phyloP scores from a whole-genome alignment of 169 alveolate species.

The Hepatocystis sp. region DNA sequence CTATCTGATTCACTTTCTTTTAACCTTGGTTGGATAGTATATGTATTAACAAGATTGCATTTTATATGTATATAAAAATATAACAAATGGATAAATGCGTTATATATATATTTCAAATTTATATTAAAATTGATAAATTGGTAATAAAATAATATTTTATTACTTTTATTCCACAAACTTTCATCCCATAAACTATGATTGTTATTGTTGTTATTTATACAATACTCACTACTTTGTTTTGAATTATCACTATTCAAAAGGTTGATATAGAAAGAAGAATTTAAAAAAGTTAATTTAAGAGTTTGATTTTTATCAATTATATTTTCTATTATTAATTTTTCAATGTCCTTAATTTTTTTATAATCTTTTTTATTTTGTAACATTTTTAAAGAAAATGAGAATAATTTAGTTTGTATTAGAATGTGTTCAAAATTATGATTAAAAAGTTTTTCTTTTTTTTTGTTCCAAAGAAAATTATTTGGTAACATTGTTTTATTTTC shows the following conservation, averaged over 20 bases:
- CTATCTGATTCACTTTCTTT: not conserved
- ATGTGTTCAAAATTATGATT: constrained; percentile 12
- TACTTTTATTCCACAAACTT: constrained; percentile 1
- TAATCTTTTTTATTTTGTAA: constrained; percentile 18
- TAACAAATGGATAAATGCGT: constrained; percentile 28
- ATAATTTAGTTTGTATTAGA: constrained; percentile 61
- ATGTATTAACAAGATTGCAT: no score
- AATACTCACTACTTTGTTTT: no score
- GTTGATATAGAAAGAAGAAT: no score
- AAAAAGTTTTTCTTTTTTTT: constrained; percentile 8
- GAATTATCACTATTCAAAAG: no score
- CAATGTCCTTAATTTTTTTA: constrained; percentile 10
- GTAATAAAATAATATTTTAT: constrained; percentile 39
- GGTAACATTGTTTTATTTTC: not conserved
- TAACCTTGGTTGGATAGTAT: not conserved
- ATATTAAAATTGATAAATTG: constrained; percentile 64
- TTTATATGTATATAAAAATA: constrained; percentile 37
- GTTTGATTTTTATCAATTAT: constrained; percentile 13
- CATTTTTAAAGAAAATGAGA: constrained; percentile 41
- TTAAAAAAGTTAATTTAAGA: no score
- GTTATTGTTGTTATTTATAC: no score
- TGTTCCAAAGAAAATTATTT: not conserved
- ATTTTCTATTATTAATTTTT: constrained; percentile 30
- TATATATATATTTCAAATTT: constrained; percentile 38
- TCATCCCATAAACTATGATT: constrained; percentile 11